These are phyloP conservation scores for Tolypocladium endophyticum DNA, from an alignment of 2,329 filamentous ascomycete genomes.

Conservation along the genomic window DNA sequence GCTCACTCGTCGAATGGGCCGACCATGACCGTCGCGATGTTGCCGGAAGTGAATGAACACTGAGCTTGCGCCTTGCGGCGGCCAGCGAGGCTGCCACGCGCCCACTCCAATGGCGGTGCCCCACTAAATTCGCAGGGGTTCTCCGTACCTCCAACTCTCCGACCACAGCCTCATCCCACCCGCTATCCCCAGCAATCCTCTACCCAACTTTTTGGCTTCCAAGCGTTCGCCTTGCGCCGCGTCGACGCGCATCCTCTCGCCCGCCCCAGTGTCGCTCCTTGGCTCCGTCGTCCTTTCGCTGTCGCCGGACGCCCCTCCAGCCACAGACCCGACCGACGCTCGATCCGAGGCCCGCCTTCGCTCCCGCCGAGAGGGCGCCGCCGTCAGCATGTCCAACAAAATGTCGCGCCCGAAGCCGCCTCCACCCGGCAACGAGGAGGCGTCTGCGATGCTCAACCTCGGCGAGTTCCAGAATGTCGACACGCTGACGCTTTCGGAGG, in stretches of 20 bases:
- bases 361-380: neutral
- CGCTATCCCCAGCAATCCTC: neutral
- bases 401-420: slow-evolving; percentile 59
- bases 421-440: slow-evolving; percentile 76
- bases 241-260: neutral
- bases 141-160: neutral
- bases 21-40: neutral
- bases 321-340: neutral
- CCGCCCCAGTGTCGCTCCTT: neutral
- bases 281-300: neutral
- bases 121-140: slow-evolving; percentile 1
- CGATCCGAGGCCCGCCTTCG: neutral
- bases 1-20: neutral
- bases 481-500: slow-evolving; percentile 85
- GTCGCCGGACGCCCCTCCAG: neutral
- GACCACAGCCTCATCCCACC: neutral
- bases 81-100: neutral
- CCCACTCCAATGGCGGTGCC: neutral
- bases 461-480: slow-evolving; percentile 91
- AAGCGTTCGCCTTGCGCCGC: neutral
- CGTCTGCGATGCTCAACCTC: slow-evolving; percentile 67
- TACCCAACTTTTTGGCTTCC: neutral
- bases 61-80: neutral
- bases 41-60: neutral
- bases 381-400: slow-evolving; percentile 21